phyloP scores from a whole-genome alignment of 805 yeast species.

The Ogataea naganishii region DNA sequence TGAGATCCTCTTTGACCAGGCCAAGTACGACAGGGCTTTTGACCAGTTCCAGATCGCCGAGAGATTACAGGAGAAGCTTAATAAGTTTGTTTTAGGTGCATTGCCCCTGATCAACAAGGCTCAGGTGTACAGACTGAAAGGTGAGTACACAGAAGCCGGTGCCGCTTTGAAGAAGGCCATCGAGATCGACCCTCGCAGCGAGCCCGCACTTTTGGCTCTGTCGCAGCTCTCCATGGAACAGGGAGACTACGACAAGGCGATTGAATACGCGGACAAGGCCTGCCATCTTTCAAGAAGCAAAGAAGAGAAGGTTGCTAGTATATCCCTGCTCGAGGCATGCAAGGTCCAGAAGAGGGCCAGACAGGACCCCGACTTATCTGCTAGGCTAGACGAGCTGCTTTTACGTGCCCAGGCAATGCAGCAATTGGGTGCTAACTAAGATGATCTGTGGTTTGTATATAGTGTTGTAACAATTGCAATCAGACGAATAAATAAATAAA shows the following conservation, averaged over 20 bases:
- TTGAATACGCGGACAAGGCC: slow-evolving; percentile 72
- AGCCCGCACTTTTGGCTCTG: slow-evolving; percentile 80
- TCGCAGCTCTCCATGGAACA: slow-evolving; percentile 87
- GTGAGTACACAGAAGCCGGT: slow-evolving; percentile 49
- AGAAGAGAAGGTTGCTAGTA: slow-evolving; percentile 85
- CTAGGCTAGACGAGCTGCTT: slow-evolving; percentile 55
- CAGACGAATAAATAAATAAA: slow-evolving; percentile 6
- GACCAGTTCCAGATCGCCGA: slow-evolving; percentile 82
- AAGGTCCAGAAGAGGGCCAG: slow-evolving; percentile 77
- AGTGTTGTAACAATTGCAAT: slow-evolving; percentile 1
- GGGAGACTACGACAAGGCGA: slow-evolving; percentile 76
- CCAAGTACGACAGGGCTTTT: slow-evolving; percentile 62
- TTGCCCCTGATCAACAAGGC: slow-evolving; percentile 89
- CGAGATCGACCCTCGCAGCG: slow-evolving; percentile 79
- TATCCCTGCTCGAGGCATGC: slow-evolving; percentile 87
- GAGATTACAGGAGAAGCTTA: slow-evolving; percentile 65
- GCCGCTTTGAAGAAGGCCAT: slow-evolving; percentile 65
- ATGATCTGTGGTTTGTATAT: slow-evolving; percentile 6
- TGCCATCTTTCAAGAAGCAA: slow-evolving; percentile 74
- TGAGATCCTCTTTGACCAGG: slow-evolving; percentile 80
- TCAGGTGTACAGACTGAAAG: slow-evolving; percentile 51
- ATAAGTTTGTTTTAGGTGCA: slow-evolving; percentile 73
- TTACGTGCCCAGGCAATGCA: slow-evolving; percentile 22
- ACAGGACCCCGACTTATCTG: slow-evolving; percentile 56
- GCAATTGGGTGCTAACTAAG: neutral